phyloP scores from a whole-genome alignment of 331 rosid genomes.

The Rhamnella rubrinervis region DNA sequence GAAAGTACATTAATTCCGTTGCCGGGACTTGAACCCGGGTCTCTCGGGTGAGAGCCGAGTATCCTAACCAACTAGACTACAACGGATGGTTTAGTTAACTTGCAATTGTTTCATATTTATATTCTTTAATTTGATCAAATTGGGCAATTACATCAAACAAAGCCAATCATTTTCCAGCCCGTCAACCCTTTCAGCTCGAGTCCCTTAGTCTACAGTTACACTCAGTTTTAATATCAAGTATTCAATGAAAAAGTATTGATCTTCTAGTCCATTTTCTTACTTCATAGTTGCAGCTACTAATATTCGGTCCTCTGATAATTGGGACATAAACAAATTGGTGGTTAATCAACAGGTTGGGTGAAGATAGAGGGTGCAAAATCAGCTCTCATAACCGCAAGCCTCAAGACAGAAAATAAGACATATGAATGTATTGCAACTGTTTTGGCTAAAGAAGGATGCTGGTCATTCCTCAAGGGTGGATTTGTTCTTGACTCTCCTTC shows the following conservation, averaged over 20 bases:
- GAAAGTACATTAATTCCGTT: slow-evolving; percentile 22
- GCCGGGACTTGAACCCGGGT: slow-evolving; percentile 71
- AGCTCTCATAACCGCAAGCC: slow-evolving; percentile 53
- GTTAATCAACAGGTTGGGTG: slow-evolving; percentile 61
- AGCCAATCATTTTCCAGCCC: no score
- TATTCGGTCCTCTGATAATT: not conserved
- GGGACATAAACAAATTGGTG: not conserved
- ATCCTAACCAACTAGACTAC: slow-evolving; percentile 83
- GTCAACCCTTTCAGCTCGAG: no score
- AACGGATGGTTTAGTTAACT: not conserved
- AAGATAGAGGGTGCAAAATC: slow-evolving; percentile 49
- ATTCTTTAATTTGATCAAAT: accelerated
- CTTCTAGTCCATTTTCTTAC: not conserved
- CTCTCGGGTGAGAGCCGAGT: slow-evolving; percentile 57
- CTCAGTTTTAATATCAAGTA: not conserved
- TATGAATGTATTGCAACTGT: slow-evolving; percentile 67
- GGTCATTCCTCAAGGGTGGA: slow-evolving; percentile 98
- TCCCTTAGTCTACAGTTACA: no score
- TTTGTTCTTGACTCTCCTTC: slow-evolving; percentile 53
- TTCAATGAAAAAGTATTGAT: not conserved
- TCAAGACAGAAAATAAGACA: slow-evolving; percentile 39
- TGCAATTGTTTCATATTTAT: no score
- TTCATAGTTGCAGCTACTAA: not conserved
- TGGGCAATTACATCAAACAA: no score
- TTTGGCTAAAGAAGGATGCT: slow-evolving; percentile 66